These are phyloP conservation scores for Manihot esculenta DNA, from an alignment of 441 rosid genomes.

Conservation along the genomic window DNA sequence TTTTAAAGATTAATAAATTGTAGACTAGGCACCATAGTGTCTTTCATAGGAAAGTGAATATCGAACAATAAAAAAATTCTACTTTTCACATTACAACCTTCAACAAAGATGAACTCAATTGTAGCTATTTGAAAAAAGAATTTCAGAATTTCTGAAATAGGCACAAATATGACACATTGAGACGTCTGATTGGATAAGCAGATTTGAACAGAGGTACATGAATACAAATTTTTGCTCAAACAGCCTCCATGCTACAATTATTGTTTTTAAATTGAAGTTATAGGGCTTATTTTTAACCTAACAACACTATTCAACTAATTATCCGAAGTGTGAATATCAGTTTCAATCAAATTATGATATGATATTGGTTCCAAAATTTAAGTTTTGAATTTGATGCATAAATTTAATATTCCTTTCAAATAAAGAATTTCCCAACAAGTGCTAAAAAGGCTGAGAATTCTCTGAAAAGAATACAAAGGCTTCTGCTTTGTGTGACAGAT, in stretches of 20 bases:
- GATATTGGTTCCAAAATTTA: background rate
- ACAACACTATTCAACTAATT: background rate
- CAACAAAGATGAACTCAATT: background rate
- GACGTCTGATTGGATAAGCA: too few relatives aligned
- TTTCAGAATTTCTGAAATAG: too few relatives aligned
- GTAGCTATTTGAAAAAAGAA: too few relatives aligned
- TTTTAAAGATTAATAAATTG: background rate
- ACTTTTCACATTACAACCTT: background rate
- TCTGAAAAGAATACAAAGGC: background rate
- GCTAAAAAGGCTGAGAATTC: background rate
- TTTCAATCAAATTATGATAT: background rate
- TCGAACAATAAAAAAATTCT: background rate
- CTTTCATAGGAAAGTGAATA: too few relatives aligned
- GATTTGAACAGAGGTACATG: background rate
- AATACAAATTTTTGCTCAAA: background rate
- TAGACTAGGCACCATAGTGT: background rate
- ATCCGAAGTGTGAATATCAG: background rate
- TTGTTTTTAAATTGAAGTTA: background rate
- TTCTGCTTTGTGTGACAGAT: conserved; percentile 5
- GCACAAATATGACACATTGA: too few relatives aligned
- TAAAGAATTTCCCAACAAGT: background rate
- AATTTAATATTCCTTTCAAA: background rate
- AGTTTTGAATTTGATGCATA: too few relatives aligned
- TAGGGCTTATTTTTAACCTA: background rate
- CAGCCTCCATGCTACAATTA: background rate